Percentiles rank a stretch among this genome's conserved stretches.
phyloP scores from a whole-genome alignment of 2,329 filamentous ascomycete species.

The Phyllosticta citrichinensis region DNA sequence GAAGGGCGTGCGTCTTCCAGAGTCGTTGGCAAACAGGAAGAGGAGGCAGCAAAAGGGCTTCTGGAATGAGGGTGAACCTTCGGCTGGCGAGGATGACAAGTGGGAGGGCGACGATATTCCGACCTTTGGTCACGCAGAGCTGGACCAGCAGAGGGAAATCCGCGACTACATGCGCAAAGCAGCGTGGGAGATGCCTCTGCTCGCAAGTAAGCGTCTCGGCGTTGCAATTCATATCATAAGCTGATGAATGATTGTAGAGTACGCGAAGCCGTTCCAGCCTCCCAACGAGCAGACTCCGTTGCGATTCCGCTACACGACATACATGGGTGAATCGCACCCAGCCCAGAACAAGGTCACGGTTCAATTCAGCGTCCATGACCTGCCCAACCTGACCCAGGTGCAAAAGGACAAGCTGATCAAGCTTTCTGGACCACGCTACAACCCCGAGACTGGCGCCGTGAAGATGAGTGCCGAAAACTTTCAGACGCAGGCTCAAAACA shows the following conservation, averaged over 20 bases:
- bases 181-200: slow-evolving; percentile 91
- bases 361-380: slow-evolving; percentile 68
- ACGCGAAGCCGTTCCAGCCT: slow-evolving; percentile 69
- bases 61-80: slow-evolving; percentile 26
- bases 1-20: background rate
- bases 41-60: slow-evolving; percentile 17
- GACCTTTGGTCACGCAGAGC: slow-evolving; percentile 69
- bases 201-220: slow-evolving; percentile 58
- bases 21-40: slow-evolving; percentile 1
- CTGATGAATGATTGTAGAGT: slow-evolving; percentile 43
- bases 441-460: slow-evolving; percentile 69
- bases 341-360: slow-evolving; percentile 90
- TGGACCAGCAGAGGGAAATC: slow-evolving; percentile 80
- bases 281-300: slow-evolving; percentile 61
- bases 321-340: slow-evolving; percentile 89
- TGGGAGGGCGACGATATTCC: slow-evolving; percentile 70
- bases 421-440: slow-evolving; percentile 75
- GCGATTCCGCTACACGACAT: slow-evolving; percentile 92
- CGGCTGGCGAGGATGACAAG: slow-evolving; percentile 17
- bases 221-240: background rate
- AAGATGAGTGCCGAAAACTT: slow-evolving; percentile 89
- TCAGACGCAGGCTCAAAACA: slow-evolving; percentile 87
- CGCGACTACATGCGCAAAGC: slow-evolving; percentile 78
- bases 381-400: slow-evolving; percentile 52
- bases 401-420: slow-evolving; percentile 80